Percentiles rank a stretch among this genome's conserved stretches.
phyloP scores from a whole-genome alignment of 2,329 filamentous ascomycete species.

The Aureobasidium sp. region DNA sequence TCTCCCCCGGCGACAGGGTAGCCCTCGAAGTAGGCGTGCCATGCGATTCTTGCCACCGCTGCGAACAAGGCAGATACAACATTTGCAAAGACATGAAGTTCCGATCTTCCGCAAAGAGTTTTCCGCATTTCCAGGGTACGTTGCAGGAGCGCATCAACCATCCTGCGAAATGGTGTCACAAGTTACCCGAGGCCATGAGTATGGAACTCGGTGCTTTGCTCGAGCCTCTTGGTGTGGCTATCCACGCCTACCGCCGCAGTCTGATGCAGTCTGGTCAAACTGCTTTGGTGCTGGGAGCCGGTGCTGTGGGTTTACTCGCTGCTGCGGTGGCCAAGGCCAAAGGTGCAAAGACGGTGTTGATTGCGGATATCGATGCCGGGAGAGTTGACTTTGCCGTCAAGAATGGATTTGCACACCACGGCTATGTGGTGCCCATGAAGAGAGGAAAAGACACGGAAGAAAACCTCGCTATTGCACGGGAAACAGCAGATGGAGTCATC shows the following conservation, averaged over 20 bases:
- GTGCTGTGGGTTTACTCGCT: conserved; percentile 51
- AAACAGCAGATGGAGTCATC: conserved; percentile 36
- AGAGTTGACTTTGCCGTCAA: conserved; percentile 47
- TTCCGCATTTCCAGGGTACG: conserved; percentile 56
- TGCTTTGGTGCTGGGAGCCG: conserved; percentile 52
- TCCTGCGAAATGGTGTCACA: conserved; percentile 51
- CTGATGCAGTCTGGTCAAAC: conserved; percentile 33
- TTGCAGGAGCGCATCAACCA: conserved; percentile 55
- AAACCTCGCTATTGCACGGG: conserved; percentile 41
- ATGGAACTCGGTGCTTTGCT: conserved; percentile 50
- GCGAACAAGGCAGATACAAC: conserved; percentile 50
- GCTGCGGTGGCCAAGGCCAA: conserved; percentile 48
- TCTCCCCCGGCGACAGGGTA: conserved; percentile 69
- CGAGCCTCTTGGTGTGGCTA: conserved; percentile 51
- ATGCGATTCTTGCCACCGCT: conserved; percentile 56
- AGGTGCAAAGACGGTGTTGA: conserved; percentile 46
- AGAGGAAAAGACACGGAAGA: conserved; percentile 45
- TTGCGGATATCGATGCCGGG: conserved; percentile 52
- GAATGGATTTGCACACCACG: conserved; percentile 40
- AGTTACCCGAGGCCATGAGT: conserved; percentile 44
- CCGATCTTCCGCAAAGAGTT: conserved; percentile 49
- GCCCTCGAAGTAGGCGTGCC: conserved; percentile 88
- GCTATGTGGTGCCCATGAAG: conserved; percentile 38
- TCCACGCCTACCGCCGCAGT: conserved; percentile 50
- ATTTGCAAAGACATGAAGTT: conserved; percentile 52